Percentiles rank a stretch among this genome's conserved stretches.
Evolutionary conservation across 1,284 basidiomycete species (phyloP).

Genomic region (Microbotryomycetes sp.): DNA sequence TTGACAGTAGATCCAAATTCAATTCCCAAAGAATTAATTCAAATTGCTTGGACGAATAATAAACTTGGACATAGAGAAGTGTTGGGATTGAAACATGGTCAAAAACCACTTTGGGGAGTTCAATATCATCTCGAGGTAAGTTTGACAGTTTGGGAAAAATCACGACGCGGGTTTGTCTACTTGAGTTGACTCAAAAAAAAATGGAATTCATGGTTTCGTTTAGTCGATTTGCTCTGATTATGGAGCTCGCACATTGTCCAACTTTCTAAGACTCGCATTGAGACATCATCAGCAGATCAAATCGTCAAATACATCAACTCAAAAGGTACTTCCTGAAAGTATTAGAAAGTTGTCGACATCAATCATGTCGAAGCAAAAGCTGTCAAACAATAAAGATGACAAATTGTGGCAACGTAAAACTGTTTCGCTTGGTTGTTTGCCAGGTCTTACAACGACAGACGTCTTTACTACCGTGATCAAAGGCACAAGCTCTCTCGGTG

Average conservation of each 20-base stretch:
- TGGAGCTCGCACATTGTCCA: constrained; percentile 42
- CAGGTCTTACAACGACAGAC: constrained; percentile 33
- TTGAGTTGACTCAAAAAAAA: background rate
- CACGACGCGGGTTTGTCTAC: background rate
- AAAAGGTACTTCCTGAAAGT: background rate
- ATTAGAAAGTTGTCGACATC: background rate
- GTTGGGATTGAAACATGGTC: constrained; percentile 51
- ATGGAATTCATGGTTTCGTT: background rate
- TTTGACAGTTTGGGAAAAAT: constrained; percentile 56
- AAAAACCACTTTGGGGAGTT: constrained; percentile 79
- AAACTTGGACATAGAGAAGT: constrained; percentile 31
- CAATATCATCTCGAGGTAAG: constrained; percentile 91
- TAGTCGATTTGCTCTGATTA: constrained; percentile 47
- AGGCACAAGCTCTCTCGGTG: constrained; percentile 41
- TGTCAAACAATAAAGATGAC: too few relatives aligned
- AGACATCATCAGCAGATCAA: background rate
- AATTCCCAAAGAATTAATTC: constrained; percentile 46
- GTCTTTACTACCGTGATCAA: constrained; percentile 45
- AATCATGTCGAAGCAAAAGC: too few relatives aligned
- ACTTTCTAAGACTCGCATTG: constrained; percentile 37
- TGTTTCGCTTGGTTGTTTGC: background rate
- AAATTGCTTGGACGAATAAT: constrained; percentile 46
- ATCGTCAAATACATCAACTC: background rate
- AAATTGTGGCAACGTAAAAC: too few relatives aligned
- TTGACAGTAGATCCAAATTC: constrained; percentile 46